These are phyloP conservation scores for Didymella lethalis DNA, from an alignment of 2,329 filamentous ascomycete species.

Conservation along the genomic window DNA sequence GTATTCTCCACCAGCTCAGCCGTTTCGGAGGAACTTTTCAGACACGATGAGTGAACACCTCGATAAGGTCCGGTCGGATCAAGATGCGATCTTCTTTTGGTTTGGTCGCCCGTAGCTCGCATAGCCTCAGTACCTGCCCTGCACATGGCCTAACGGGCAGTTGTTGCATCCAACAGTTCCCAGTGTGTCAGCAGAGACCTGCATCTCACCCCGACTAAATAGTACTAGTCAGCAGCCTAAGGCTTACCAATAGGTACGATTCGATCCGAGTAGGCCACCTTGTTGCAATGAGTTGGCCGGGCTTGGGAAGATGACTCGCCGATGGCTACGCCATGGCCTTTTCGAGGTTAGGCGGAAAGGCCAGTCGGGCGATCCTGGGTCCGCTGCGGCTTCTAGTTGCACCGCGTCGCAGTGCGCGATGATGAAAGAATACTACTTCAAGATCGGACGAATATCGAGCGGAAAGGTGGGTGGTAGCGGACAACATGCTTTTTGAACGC, in stretches of 20 bases:
- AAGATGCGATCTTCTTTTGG: not conserved
- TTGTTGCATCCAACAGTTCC: not conserved
- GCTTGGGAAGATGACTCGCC: not conserved
- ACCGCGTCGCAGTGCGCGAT: not conserved
- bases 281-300: not conserved
- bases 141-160: not conserved
- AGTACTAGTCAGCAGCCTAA: not conserved
- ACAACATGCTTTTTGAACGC: not conserved
- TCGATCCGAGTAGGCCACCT: not conserved
- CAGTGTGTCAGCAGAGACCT: not conserved
- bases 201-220: not conserved
- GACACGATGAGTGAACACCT: not conserved
- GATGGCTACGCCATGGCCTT: not conserved
- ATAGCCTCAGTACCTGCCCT: not conserved
- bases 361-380: not conserved
- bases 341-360: not conserved
- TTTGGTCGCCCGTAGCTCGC: not conserved
- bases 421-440: not conserved
- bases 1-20: not conserved
- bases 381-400: not conserved
- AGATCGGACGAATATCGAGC: not conserved
- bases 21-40: not conserved
- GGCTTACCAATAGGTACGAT: not conserved
- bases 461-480: not conserved
- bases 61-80: not conserved